Evolutionary conservation across 768 basidiomycete genomes (phyloP), one percentile per base, ranked within the genome.

Genomic region (Botryobasidium botryosum): DNA sequence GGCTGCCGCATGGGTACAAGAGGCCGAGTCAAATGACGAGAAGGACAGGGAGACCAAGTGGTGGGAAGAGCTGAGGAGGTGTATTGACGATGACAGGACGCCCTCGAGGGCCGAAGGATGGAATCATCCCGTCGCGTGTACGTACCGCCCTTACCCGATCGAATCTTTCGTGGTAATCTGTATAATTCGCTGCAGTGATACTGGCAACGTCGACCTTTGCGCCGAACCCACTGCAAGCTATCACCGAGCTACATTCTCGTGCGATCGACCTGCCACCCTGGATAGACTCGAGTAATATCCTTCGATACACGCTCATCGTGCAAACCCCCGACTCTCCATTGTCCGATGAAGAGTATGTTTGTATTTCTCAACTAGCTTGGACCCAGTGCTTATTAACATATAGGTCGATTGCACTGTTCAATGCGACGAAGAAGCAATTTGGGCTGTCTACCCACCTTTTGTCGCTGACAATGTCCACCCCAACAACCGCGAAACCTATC

Each of bases 401-500:
- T 43, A 88, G 85, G 62, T 78, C 79, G 24, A 68, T 65, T 28
- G 81, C 85, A 8, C 67, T 88, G 12, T 79, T 77, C 58, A 88
- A 87, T 53, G 85, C 84, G 1, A 77, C 82, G 45, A 88, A 83
- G 68, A 86, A 82, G 58, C 84, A 86, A 57, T 81, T 72, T 59
- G 84, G 83, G 13, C 62, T 86, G 12, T 76, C 87, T 55, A 73
- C 71, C 41, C 81, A 78, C 57, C 66, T 88, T 8, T 70, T 88
- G 28, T 57, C 71, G 12, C 64, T 88, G 3, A 57, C 61, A 21
- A 61, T 84, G 21, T 40, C 32, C 12, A 28, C 23, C 7, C 45
- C 45, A 27, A 35, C 40, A 4, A 40, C 40, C 12, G 39, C 47
- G 7, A 40, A 45, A 12, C 48, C 39, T 5, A 23, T 79, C 79